Base-by-base conservation (phyloP, 495 filamentous ascomycete genomes). In the Sabuloglossum arenarium region DNA sequence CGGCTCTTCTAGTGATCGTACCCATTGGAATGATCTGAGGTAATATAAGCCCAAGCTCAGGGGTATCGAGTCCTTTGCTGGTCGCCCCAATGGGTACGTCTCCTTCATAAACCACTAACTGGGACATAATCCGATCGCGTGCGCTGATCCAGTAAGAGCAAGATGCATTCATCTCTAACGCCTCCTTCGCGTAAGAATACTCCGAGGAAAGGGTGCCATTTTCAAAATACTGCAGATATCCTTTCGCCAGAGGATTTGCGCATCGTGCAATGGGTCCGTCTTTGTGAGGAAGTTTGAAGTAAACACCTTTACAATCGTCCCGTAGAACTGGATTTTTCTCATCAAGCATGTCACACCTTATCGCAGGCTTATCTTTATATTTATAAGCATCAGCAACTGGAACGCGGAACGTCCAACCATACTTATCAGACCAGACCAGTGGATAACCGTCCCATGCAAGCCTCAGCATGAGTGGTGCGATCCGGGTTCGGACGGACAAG, bases 11-110 rank as follows among this genome's bases (percentile, higher is more conserved):
- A n/a, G 91, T 99, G 56, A 99, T 84, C 19, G 91, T 99, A 14
- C 91, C 91, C 91, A 99, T 99, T 10, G 91, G 91, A 58, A 99
- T 96, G 54, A 99, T 69, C 62, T 99, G 91, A n/a, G 91, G 91
- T n/a, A 99, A 70, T 60, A 99, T 96, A 61, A 85, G 91, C 3
- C 91, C 91, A 9, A 76, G 56, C n/a, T 74, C 71, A 30, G 63
- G 65, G 25, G 61, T 61, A 9, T 27, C 58, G 25, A 58, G 37
- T 47, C 59, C 32, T 27, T 45, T 52, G 0, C 59, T 53, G 57
- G 56, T 55, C 21, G 58, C 43, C 23, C 31, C 59, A 32, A 43
- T 32, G 14, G 34, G 67, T 55, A 30, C 63, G 60, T 58, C 57
- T 54, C 12, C 73, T 55, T 85, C 72, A 60, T 94, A 95, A 8